These are phyloP conservation scores for Yarrowia galli DNA, from an alignment of 1,139 yeast genomes.

Conservation along the genomic window DNA sequence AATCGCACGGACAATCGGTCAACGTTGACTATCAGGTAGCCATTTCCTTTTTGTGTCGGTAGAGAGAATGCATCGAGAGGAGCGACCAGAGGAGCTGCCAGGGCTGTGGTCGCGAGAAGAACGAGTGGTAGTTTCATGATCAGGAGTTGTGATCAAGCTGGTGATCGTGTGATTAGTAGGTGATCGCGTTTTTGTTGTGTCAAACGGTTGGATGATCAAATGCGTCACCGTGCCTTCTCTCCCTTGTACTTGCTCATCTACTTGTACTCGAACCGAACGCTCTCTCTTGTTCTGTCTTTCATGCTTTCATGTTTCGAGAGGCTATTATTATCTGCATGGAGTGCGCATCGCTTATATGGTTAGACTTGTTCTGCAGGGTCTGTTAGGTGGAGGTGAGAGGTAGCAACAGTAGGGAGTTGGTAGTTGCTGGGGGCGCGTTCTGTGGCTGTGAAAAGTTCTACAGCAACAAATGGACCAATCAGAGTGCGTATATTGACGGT, in stretches of 20 bases:
- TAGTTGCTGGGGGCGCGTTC: no score
- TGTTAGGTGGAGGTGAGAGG: conserved; percentile 16
- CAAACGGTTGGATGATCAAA: no score
- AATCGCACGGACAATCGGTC: conserved; percentile 28
- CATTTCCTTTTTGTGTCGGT: background rate
- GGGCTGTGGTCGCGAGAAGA: background rate
- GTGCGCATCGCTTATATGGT: conserved; percentile 1
- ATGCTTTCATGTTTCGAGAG: background rate
- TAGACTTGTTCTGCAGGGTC: conserved; percentile 26
- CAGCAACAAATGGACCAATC: background rate
- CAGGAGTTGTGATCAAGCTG: no score
- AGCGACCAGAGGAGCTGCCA: conserved; percentile 15
- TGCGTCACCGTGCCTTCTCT: no score
- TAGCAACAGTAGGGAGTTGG: background rate
- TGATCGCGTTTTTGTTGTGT: no score
- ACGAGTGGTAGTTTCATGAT: conserved; percentile 1
- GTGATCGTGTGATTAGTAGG: no score
- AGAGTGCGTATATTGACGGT: background rate
- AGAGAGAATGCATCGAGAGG: conserved; percentile 9
- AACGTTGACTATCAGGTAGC: conserved; percentile 25
- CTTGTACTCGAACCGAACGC: no score
- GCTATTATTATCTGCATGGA: background rate
- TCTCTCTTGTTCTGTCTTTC: conserved; percentile 1
- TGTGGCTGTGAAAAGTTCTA: no score
- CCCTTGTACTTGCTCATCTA: no score